phyloP scores from a whole-genome alignment of 2,329 filamentous ascomycete species.

The Ilyonectria sp. region DNA sequence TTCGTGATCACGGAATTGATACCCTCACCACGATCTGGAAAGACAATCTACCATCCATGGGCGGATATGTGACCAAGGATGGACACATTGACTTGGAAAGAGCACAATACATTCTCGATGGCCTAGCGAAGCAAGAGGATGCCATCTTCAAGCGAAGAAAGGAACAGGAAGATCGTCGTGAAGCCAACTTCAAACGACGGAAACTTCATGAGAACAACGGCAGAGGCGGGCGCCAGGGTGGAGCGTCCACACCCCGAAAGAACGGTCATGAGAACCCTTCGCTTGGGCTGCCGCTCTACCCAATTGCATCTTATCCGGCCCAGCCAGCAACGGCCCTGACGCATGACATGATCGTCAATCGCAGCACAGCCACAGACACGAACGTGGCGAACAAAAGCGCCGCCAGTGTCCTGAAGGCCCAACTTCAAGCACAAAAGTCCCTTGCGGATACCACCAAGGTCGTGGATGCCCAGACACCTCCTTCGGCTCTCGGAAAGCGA shows the following conservation, averaged over 20 bases:
- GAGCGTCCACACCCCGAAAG: constrained; percentile 35
- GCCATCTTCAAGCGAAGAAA: constrained; percentile 91
- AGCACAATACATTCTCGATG: constrained; percentile 89
- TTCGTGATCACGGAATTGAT: constrained; percentile 97
- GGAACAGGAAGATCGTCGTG: constrained; percentile 86
- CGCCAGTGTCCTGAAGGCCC: constrained; percentile 87
- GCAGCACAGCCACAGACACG: constrained; percentile 74
- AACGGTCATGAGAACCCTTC: constrained; percentile 55
- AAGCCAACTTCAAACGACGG: constrained; percentile 83
- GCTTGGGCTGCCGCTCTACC: constrained; percentile 51
- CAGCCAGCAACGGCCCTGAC: constrained; percentile 75
- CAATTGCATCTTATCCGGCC: constrained; percentile 66
- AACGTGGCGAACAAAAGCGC: constrained; percentile 95
- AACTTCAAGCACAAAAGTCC: constrained; percentile 70
- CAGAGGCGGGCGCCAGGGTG: constrained; percentile 42
- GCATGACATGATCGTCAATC: constrained; percentile 90
- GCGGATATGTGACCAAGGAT: constrained; percentile 96
- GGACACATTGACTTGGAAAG: constrained; percentile 89
- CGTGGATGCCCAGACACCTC: constrained; percentile 54
- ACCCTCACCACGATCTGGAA: constrained; percentile 97
- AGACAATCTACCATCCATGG: constrained; percentile 91
- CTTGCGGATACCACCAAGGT: constrained; percentile 35
- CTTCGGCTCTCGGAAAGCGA: constrained; percentile 78
- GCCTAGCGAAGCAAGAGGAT: constrained; percentile 93
- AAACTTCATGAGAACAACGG: constrained; percentile 74